phyloP scores from a whole-genome alignment of 805 yeast species.

The Ogataea paraovalis region DNA sequence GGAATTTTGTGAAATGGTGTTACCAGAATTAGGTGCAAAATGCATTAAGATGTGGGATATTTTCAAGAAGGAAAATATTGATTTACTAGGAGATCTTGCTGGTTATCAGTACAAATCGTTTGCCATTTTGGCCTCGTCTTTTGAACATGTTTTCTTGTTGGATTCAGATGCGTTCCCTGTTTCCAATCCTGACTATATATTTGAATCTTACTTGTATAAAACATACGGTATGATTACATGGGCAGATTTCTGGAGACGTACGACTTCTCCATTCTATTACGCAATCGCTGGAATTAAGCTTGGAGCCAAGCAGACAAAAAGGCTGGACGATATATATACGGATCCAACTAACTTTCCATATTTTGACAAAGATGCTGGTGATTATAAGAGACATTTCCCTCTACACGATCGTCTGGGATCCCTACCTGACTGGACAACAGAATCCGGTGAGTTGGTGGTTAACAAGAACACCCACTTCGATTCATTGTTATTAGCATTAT shows the following conservation, averaged over 20 bases:
- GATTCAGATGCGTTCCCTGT: slow-evolving; percentile 79
- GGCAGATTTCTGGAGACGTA: slow-evolving; percentile 90
- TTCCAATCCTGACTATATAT: slow-evolving; percentile 56
- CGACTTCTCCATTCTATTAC: slow-evolving; percentile 71
- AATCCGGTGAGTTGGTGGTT: slow-evolving; percentile 61
- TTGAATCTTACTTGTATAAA: slow-evolving; percentile 52
- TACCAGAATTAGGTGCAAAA: slow-evolving; percentile 36
- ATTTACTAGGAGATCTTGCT: slow-evolving; percentile 8
- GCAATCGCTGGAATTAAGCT: slow-evolving; percentile 58
- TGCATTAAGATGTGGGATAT: slow-evolving; percentile 36
- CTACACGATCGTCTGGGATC: slow-evolving; percentile 62
- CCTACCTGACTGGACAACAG: slow-evolving; percentile 62
- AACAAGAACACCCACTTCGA: slow-evolving; percentile 54
- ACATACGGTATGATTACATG: slow-evolving; percentile 54
- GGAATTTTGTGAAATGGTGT: slow-evolving; percentile 32
- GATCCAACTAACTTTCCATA: slow-evolving; percentile 24
- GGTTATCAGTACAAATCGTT: slow-evolving; percentile 32
- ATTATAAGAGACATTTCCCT: slow-evolving; percentile 31
- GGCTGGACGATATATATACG: slow-evolving; percentile 26
- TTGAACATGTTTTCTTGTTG: slow-evolving; percentile 64
- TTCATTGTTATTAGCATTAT: slow-evolving; percentile 54
- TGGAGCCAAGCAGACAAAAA: slow-evolving; percentile 24
- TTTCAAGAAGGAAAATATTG: slow-evolving; percentile 27
- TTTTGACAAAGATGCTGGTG: slow-evolving; percentile 25
- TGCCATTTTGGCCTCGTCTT: slow-evolving; percentile 62